Conservation (phyloP, 1,139 yeast species). For the Blastobotrys arbuscula region DNA sequence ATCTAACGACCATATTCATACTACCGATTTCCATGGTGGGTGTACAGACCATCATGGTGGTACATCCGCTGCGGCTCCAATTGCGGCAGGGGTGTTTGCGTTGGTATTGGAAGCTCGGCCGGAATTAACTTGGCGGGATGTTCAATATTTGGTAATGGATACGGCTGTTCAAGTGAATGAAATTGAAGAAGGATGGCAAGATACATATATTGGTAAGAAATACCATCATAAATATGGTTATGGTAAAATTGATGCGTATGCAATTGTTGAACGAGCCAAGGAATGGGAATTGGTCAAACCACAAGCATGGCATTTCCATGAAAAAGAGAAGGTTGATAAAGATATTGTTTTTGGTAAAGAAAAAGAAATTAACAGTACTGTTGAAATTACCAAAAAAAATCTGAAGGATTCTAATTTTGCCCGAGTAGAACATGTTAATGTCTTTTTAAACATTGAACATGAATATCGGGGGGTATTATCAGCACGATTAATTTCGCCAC, state of each 20-base stretch:
- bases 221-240: slow-evolving; percentile 89
- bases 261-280: slow-evolving; percentile 66
- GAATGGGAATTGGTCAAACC: slow-evolving; percentile 84
- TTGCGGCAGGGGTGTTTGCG: slow-evolving; percentile 92
- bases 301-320: slow-evolving; percentile 74
- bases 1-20: slow-evolving; percentile 81
- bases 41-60: slow-evolving; percentile 87
- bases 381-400: slow-evolving; percentile 47
- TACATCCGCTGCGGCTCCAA: slow-evolving; percentile 97
- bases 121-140: slow-evolving; percentile 89
- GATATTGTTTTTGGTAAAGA: slow-evolving; percentile 26
- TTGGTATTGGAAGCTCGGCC: slow-evolving; percentile 79
- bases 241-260: slow-evolving; percentile 84
- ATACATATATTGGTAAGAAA: slow-evolving; percentile 47
- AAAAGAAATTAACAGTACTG: slow-evolving; percentile 34
- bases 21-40: slow-evolving; percentile 69
- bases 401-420: slow-evolving; percentile 56
- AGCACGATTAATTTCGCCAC: slow-evolving; percentile 65
- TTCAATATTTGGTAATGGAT: slow-evolving; percentile 75
- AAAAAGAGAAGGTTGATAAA: slow-evolving; percentile 35
- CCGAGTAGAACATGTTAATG: slow-evolving; percentile 79
- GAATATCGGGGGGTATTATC: slow-evolving; percentile 64
- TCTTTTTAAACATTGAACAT: slow-evolving; percentile 66
- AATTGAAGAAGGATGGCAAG: slow-evolving; percentile 66
- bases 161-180: slow-evolving; percentile 65